These are phyloP conservation scores for Alternaria sp. DNA, from an alignment of 2,329 filamentous ascomycete species.

Conservation along the genomic window DNA sequence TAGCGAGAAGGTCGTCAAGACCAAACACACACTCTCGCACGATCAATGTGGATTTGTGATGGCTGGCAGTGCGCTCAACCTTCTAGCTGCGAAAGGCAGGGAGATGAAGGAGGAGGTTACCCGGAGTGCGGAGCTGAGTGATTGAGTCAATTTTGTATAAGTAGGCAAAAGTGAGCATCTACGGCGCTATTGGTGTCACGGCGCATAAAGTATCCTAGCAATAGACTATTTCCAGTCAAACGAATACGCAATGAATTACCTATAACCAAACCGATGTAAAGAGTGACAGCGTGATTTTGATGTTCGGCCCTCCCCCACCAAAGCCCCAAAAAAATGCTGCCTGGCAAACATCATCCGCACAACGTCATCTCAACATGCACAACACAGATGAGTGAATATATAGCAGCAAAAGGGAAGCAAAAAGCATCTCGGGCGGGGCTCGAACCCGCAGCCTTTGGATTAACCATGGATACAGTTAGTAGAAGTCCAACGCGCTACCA, in stretches of 20 bases:
- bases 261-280: background rate
- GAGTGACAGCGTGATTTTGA: background rate
- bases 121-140: slow-evolving; percentile 45
- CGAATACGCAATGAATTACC: background rate
- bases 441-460: slow-evolving; percentile 45
- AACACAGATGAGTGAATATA: background rate
- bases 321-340: background rate
- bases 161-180: background rate
- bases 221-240: background rate
- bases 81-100: slow-evolving; percentile 71
- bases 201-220: background rate
- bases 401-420: slow-evolving; percentile 5
- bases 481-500: slow-evolving; percentile 46
- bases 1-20: slow-evolving; percentile 71
- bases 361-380: background rate
- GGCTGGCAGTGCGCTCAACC: slow-evolving; percentile 90
- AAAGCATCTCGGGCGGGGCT: slow-evolving; percentile 42
- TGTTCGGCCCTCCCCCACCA: background rate
- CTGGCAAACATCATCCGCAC: background rate
- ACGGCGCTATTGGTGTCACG: background rate
- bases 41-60: slow-evolving; percentile 93
- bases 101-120: slow-evolving; percentile 47
- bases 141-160: slow-evolving; percentile 26
- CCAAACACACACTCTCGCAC: slow-evolving; percentile 85
- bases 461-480: slow-evolving; percentile 7